Evolutionary conservation across 768 basidiomycete genomes (phyloP).

Genomic region (Aureoboletus auriporus): DNA sequence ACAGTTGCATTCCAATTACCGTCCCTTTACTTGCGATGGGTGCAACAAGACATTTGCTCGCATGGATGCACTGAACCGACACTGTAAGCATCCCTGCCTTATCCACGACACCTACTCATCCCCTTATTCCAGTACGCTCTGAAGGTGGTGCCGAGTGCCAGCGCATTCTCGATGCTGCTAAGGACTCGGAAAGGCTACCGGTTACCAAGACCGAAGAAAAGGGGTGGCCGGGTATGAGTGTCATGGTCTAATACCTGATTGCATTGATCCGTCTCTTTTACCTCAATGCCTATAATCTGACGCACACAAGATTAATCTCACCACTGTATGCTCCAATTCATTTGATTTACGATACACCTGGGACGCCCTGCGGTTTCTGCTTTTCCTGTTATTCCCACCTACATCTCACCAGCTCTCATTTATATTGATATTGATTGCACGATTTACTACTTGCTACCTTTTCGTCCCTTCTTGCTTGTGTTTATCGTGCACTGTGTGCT

Average conservation of each 20-base stretch:
- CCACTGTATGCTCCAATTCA: constrained; percentile 14
- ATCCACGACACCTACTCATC: background rate
- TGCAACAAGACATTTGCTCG: constrained; percentile 92
- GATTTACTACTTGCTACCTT: constrained; percentile 4
- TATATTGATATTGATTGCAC: constrained; percentile 27
- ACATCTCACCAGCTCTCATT: constrained; percentile 9
- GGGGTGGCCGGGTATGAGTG: constrained; percentile 30
- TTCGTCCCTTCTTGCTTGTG: constrained; percentile 6
- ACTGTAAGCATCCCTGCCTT: constrained; percentile 55
- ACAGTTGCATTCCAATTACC: constrained; percentile 87
- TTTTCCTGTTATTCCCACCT: constrained; percentile 7
- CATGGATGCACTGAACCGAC: constrained; percentile 92
- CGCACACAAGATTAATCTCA: constrained; percentile 13
- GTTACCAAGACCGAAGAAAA: constrained; percentile 32
- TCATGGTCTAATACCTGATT: constrained; percentile 26
- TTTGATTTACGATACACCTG: constrained; percentile 23
- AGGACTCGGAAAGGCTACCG: constrained; percentile 21
- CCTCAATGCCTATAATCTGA: constrained; percentile 24
- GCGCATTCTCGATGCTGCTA: constrained; percentile 34
- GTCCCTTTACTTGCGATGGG: constrained; percentile 90
- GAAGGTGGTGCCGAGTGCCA: constrained; percentile 80
- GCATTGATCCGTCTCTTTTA: constrained; percentile 2
- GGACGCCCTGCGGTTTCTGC: constrained; percentile 29
- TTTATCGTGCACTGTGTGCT: background rate
- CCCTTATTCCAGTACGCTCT: constrained; percentile 54